These are phyloP conservation scores for Geotrichum klebahnii DNA, from an alignment of 1,139 yeast species.

Conservation along the genomic window DNA sequence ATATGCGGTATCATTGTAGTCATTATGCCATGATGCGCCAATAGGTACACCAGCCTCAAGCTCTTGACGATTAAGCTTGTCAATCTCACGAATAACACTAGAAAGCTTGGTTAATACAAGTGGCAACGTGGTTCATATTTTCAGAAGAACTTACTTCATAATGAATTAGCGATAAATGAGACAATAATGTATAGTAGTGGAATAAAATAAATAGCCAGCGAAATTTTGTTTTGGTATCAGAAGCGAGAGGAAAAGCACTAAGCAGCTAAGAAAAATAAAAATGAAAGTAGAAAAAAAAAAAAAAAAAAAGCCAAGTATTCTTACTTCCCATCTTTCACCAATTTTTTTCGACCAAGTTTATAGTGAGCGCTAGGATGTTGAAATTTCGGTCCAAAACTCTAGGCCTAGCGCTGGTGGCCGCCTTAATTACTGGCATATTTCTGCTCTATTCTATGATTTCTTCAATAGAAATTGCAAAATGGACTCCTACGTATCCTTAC, in stretches of 20 bases:
- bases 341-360: not conserved
- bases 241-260: too few species aligned
- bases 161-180: too few species aligned
- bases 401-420: conserved; percentile 1
- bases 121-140: not conserved
- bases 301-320: too few species aligned
- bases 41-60: conserved; percentile 55
- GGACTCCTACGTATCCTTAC: conserved; percentile 31
- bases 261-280: too few species aligned
- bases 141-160: conserved; percentile 17
- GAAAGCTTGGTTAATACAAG: conserved; percentile 7
- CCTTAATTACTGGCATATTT: not conserved
- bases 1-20: conserved; percentile 67
- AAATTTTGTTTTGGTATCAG: not conserved
- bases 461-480: conserved; percentile 22
- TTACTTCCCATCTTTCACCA: not conserved
- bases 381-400: conserved; percentile 13
- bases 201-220: too few species aligned
- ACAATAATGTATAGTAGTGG: too few species aligned
- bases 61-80: conserved; percentile 64
- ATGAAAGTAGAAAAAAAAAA: too few species aligned
- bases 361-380: conserved; percentile 2
- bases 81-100: conserved; percentile 42
- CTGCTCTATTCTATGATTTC: not conserved
- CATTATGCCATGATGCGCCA: conserved; percentile 82